phyloP scores from a whole-genome alignment of 2,329 filamentous ascomycete species.

The Colletotrichum sp. region DNA sequence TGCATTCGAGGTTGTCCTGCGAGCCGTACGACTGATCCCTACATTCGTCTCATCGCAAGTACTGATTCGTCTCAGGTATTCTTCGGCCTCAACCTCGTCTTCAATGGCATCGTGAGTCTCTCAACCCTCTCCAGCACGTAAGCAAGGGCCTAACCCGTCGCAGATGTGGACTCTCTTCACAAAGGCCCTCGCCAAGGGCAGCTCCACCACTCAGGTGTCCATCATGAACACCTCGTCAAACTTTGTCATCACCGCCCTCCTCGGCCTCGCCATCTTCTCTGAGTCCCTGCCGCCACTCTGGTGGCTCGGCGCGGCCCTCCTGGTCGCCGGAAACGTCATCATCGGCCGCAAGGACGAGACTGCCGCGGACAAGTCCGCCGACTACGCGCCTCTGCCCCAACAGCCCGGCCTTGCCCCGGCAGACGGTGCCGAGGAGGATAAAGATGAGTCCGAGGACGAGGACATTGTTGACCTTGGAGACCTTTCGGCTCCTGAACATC shows the following conservation, averaged over 20 bases:
- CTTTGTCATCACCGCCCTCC: constrained; percentile 78
- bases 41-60: background rate
- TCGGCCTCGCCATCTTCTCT: constrained; percentile 73
- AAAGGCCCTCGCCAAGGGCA: constrained; percentile 73
- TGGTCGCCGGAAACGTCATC: constrained; percentile 80
- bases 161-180: constrained; percentile 87
- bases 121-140: background rate
- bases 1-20: constrained; percentile 53
- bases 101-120: constrained; percentile 69
- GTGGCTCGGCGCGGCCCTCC: constrained; percentile 75
- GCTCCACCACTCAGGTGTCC: constrained; percentile 79
- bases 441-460: constrained; percentile 33
- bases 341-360: constrained; percentile 73
- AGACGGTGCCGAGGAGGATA: constrained; percentile 19
- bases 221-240: constrained; percentile 85
- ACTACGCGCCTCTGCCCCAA: constrained; percentile 34
- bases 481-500: constrained; percentile 9
- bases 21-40: constrained; percentile 47
- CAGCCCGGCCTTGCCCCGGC: constrained; percentile 14
- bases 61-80: constrained; percentile 59
- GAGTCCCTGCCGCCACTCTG: constrained; percentile 75
- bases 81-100: constrained; percentile 76
- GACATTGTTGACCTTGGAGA: constrained; percentile 40
- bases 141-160: background rate
- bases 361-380: constrained; percentile 28